Conservation (phyloP, 495 filamentous ascomycete species). For the Thozetella sp. region DNA sequence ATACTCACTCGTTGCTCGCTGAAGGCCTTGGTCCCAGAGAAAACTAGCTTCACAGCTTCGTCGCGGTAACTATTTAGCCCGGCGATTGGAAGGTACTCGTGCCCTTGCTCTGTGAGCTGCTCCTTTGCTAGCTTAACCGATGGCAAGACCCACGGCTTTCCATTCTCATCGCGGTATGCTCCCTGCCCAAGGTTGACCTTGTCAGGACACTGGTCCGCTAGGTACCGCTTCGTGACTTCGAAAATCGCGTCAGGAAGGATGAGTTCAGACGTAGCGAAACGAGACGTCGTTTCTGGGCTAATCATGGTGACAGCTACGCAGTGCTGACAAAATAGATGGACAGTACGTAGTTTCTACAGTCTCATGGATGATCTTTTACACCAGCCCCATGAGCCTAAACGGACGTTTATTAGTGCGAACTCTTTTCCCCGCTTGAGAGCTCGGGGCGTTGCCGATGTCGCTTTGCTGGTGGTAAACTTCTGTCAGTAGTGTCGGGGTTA, state of each 20-base stretch:
- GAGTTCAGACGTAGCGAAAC: not conserved
- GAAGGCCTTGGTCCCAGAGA: no score
- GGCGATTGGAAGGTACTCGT: constrained; percentile 41
- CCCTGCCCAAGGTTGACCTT: constrained; percentile 47
- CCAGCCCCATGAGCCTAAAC: no score
- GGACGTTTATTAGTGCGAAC: no score
- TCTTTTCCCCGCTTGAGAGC: no score
- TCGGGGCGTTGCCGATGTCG: no score
- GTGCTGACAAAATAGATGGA: not conserved
- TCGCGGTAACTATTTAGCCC: constrained; percentile 27
- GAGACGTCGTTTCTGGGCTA: not conserved
- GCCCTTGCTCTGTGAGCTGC: constrained; percentile 31
- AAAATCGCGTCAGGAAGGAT: constrained; percentile 40
- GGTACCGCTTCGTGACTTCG: constrained; percentile 27
- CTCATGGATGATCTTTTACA: no score
- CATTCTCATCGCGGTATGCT: constrained; percentile 53
- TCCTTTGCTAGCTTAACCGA: constrained; percentile 47
- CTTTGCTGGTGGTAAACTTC: no score
- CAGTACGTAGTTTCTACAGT: no score
- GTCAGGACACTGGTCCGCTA: constrained; percentile 38
- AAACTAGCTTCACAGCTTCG: no score
- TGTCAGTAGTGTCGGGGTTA: no score
- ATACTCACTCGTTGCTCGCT: not conserved
- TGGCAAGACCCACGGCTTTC: constrained; percentile 53
- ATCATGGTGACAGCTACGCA: not conserved